These are phyloP conservation scores for Gloeophyllum trabeum DNA, from an alignment of 768 basidiomycete species.

Conservation along the genomic window DNA sequence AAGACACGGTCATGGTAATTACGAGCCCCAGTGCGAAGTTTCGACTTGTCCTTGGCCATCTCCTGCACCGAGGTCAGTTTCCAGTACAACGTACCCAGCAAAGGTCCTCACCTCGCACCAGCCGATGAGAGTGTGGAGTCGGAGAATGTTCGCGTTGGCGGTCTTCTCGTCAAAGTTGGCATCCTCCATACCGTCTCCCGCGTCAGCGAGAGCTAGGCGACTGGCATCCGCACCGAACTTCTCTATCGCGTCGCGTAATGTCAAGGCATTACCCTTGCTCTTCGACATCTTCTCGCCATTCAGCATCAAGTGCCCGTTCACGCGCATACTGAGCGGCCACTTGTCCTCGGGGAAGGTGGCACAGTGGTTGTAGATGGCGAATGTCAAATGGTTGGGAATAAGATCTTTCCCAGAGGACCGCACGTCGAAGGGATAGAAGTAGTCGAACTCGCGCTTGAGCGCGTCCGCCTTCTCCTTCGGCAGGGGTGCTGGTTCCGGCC, in stretches of 20 bases:
- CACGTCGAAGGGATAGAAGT: constrained; percentile 98
- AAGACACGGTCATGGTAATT: constrained; percentile 86
- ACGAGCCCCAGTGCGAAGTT: constrained; percentile 62
- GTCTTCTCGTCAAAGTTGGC: constrained; percentile 99
- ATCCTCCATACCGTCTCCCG: constrained; percentile 95
- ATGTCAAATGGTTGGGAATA: constrained; percentile 91
- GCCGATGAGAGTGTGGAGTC: constrained; percentile 78
- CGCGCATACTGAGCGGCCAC: constrained; percentile 87
- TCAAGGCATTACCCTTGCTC: constrained; percentile 92
- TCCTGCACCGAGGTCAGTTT: constrained; percentile 39
- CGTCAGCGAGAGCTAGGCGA: constrained; percentile 85
- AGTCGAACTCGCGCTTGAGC: constrained; percentile 85
- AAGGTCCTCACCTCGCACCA: constrained; percentile 77
- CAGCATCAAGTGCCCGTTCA: constrained; percentile 93
- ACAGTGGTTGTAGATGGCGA: constrained; percentile 90
- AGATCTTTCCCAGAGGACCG: constrained; percentile 97
- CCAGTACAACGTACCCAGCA: background rate
- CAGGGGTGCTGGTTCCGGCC: constrained; percentile 56
- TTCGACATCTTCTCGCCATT: constrained; percentile 99
- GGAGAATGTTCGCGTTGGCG: constrained; percentile 92
- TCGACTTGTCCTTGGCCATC: constrained; percentile 58
- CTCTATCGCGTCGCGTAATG: constrained; percentile 74
- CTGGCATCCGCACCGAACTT: constrained; percentile 98
- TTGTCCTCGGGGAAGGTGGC: constrained; percentile 85
- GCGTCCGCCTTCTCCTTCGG: constrained; percentile 68